A percentile compares a stretch with the other conserved stretches of the same genome.
Conservation (phyloP, 164 flowering plant species). For the Stephania japonica region DNA sequence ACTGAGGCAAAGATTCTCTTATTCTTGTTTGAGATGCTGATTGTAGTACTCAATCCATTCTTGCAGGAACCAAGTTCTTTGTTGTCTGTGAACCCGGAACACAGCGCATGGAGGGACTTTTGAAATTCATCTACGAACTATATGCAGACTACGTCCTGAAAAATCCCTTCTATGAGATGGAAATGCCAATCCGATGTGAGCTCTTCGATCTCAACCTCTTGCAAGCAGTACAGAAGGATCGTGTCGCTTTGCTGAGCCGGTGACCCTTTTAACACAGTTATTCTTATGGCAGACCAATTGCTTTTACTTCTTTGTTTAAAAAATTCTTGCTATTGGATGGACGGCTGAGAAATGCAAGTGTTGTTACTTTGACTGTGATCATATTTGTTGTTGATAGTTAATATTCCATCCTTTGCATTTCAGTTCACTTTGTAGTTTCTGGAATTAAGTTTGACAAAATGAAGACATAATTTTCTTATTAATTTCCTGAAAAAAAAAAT, state of each 20-base stretch:
- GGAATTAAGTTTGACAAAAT: background rate
- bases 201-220: conserved; percentile 68
- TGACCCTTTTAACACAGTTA: conserved; percentile 18
- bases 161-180: conserved; percentile 89
- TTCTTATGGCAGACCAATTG: background rate
- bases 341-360: background rate
- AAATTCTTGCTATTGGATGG: background rate
- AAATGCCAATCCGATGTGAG: conserved; percentile 87
- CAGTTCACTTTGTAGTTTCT: background rate
- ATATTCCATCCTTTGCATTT: background rate
- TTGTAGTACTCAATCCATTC: background rate
- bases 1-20: background rate
- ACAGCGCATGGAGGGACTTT: conserved; percentile 61
- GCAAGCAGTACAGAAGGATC: conserved; percentile 62
- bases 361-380: background rate
- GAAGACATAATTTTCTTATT: too few species aligned
- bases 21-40: background rate
- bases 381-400: background rate
- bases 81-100: conserved; percentile 82
- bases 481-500: too few species aligned
- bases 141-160: conserved; percentile 85
- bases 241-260: conserved; percentile 56
- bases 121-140: conserved; percentile 67
- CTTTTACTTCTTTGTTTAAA: background rate
- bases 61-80: conserved; percentile 76